Evolutionary conservation across 768 basidiomycete genomes (phyloP).

Genomic region (Amanita subjunquillea): DNA sequence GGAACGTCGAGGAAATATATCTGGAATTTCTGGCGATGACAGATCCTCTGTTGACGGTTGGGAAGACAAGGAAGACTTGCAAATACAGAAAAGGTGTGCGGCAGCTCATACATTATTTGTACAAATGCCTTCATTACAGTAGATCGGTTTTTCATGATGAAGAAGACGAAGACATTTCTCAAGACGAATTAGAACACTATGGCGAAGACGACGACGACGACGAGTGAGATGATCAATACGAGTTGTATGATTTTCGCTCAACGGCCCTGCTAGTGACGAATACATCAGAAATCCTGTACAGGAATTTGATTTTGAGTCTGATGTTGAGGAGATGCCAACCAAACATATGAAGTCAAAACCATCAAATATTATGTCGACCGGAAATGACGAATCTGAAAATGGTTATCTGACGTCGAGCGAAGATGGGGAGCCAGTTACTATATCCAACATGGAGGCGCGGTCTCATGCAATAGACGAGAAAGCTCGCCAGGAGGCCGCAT

Average conservation of each 20-base stretch:
- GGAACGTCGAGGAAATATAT: conserved; percentile 16
- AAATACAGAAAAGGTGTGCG: conserved; percentile 21
- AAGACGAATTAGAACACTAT: conserved; percentile 40
- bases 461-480: conserved; percentile 68
- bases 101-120: background rate
- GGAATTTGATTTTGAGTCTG: conserved; percentile 58
- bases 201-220: conserved; percentile 36
- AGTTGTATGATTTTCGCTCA: background rate
- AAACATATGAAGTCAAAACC: conserved; percentile 44
- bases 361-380: conserved; percentile 38
- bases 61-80: conserved; percentile 43
- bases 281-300: conserved; percentile 37
- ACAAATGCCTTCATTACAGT: conserved; percentile 5
- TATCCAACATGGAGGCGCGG: conserved; percentile 73
- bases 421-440: conserved; percentile 49
- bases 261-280: conserved; percentile 30
- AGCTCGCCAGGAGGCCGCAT: conserved; percentile 55
- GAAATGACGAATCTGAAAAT: conserved; percentile 26
- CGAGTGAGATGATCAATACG: conserved; percentile 19
- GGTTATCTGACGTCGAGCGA: conserved; percentile 34
- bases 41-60: conserved; percentile 38
- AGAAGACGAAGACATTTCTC: conserved; percentile 21
- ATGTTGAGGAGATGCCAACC: conserved; percentile 35
- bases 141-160: conserved; percentile 37
- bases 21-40: conserved; percentile 14